Evolutionary conservation across 2,329 filamentous ascomycete species (phyloP), one percentile per base, ranked within the genome.

Genomic region (Xylariaceae sp.): DNA sequence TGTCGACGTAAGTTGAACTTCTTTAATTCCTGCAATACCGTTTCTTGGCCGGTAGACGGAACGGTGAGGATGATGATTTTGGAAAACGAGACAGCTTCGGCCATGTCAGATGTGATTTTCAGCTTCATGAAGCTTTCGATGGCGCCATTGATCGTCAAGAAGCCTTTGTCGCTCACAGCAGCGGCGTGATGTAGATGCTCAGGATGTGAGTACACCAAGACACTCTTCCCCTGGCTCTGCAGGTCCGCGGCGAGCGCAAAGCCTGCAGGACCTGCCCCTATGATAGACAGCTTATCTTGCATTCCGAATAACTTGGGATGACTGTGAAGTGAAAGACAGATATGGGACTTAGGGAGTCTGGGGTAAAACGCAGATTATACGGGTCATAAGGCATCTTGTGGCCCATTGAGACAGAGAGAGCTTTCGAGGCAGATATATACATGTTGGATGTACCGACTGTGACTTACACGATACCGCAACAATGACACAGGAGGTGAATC

Each of bases 231-330:
- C n/a, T 49, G 51, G 22, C 44, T 47, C 46, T 56, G 45, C 40
- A 56, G 51, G 39, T 56, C 54, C 1, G 42, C 54, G 7, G 54
- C 51, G n/a, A 56, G 49, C 6, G 54, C 54, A 32, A 45, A 56
- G 9, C 54, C 54, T 33, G 48, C 48, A 18, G 47, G 47, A 2
- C 54, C 54, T 27, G 42, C 42, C 6, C 54, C 54, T 22, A 56
- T 14, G 7, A 56, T 46, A 2, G 54, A 51, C 14, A 56, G 30
- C 36, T 47, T 31, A 55, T 52, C 52, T 49, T 55, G 31, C 31
- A 33, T n/a, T n/a, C 17, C n/a, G n/a, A n/a, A n/a, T n/a, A n/a
- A n/a, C n/a, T n/a, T n/a, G n/a, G n/a, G n/a, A n/a, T 27, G 22
- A 7, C 22, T 27, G 4, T 7, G 7, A 27, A 27, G 4, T 27